A percentile compares a stretch with the other conserved stretches of the same genome.
Evolutionary conservation across 1,284 basidiomycete genomes (phyloP).

Genomic region (Earliella scabrosa): DNA sequence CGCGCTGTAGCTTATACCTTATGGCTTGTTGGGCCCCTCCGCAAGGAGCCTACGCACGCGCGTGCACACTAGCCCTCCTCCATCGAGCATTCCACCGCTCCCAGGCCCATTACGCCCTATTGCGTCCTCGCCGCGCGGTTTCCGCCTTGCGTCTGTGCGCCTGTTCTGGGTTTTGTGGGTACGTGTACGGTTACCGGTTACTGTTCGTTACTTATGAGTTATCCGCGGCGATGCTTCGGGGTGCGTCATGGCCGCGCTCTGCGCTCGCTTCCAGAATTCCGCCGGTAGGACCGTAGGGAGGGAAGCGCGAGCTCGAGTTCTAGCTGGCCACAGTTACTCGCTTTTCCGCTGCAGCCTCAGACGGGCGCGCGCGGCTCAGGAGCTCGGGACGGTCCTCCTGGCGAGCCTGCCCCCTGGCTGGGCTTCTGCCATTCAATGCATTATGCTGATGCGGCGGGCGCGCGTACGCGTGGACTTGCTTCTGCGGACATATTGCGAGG

Average conservation of each 20-base stretch:
- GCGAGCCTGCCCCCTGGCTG: neutral
- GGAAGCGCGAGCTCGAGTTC: no score
- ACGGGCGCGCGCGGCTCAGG: conserved; percentile 1
- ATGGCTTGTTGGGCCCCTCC: conserved; percentile 18
- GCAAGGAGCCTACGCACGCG: conserved; percentile 17
- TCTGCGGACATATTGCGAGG: neutral
- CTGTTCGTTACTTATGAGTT: no score
- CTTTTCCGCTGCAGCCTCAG: no score
- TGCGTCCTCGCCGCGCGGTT: neutral
- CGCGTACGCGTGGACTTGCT: neutral
- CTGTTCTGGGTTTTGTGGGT: neutral
- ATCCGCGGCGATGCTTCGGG: neutral
- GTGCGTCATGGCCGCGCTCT: neutral
- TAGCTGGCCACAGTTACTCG: no score
- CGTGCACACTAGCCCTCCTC: no score
- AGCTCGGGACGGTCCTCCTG: conserved; percentile 16
- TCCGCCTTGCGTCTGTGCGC: neutral
- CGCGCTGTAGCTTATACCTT: conserved; percentile 12
- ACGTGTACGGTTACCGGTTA: neutral
- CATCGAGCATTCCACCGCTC: neutral
- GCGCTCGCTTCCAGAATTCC: neutral
- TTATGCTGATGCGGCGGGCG: neutral
- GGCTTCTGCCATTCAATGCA: neutral
- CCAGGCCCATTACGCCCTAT: neutral
- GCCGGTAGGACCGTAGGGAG: neutral